Evolutionary conservation across 345 rosid species (phyloP).

Genomic region (Eucalyptus viminalis): DNA sequence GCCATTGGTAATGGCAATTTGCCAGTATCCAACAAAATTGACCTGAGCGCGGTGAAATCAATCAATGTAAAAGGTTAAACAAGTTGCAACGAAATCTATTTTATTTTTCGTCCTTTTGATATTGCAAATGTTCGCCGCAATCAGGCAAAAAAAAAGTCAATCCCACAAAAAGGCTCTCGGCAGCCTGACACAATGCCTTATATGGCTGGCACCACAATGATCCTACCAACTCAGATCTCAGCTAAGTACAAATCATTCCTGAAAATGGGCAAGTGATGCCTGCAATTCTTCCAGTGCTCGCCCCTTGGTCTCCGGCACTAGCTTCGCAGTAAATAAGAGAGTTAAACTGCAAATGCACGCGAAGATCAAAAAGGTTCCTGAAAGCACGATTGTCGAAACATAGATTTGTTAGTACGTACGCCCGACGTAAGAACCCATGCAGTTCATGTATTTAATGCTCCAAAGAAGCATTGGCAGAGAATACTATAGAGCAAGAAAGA

Average conservation of each 20-base stretch:
- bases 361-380: too few species aligned
- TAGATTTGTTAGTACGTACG: background rate
- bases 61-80: background rate
- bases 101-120: background rate
- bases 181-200: background rate
- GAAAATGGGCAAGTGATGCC: background rate
- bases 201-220: background rate
- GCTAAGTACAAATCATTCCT: background rate
- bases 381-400: background rate
- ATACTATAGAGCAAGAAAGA: background rate
- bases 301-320: slow-evolving; percentile 59
- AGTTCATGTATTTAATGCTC: background rate
- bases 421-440: background rate
- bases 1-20: background rate
- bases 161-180: background rate
- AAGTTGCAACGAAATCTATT: background rate
- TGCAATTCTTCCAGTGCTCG: slow-evolving; percentile 23
- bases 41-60: background rate
- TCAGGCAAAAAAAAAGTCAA: background rate
- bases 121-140: background rate
- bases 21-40: background rate
- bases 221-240: background rate
- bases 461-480: background rate
- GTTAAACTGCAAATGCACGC: slow-evolving; percentile 9
- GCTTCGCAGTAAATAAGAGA: slow-evolving; percentile 16